Evolutionary conservation across 192 early-diverging fungal species (phyloP), one percentile per base, ranked within the genome.

Genomic region (Chytriomyces confervae): DNA sequence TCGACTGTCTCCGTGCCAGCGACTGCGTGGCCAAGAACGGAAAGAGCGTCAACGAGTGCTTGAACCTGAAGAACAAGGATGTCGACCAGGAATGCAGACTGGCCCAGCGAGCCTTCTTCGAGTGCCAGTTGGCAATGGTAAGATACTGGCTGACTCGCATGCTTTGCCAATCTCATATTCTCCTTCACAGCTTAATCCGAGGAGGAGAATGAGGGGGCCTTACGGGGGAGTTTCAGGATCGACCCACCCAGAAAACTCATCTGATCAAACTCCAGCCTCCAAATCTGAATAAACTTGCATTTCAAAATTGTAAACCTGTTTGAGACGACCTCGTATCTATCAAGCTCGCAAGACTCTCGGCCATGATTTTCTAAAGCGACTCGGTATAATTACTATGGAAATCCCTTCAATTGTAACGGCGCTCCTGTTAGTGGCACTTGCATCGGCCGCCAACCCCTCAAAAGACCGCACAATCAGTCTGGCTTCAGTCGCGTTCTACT

Each of bases 81-180:
- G 81, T 79, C 36, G 29, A 72, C 46, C 23, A 24, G n/a, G 81
- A 80, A 48, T 83, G 81, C 69, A 44, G 70, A 44, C 61, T 64
- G 13, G 78, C 77, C 1, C 81, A 83, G 61, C 77, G 78, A 16
- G 78, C 81, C n/a, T 83, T 75, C 69, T 69, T 79, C 64, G 81
- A 83, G 50, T 83, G 81, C 62, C 77, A 83, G 68, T 67, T 83
- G n/a, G 24, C 49, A 46, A 70, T 83, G 72, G 77, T 71, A 29
- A 36, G 75, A 53, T 24, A 53, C 9, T 57, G 11, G 53, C 53
- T 20, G 11, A 18, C 3, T 57, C 53, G 3, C 53, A 57, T 57
- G 1, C 3, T 57, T 3, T 57, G 11, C 53, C 53, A 18, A 1
- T 20, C 16, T 8, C 24, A 11, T 13, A 1, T 27, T 47, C 63